Conservation (phyloP, 305 asterid genomes). For the Fraxinus sp. region DNA sequence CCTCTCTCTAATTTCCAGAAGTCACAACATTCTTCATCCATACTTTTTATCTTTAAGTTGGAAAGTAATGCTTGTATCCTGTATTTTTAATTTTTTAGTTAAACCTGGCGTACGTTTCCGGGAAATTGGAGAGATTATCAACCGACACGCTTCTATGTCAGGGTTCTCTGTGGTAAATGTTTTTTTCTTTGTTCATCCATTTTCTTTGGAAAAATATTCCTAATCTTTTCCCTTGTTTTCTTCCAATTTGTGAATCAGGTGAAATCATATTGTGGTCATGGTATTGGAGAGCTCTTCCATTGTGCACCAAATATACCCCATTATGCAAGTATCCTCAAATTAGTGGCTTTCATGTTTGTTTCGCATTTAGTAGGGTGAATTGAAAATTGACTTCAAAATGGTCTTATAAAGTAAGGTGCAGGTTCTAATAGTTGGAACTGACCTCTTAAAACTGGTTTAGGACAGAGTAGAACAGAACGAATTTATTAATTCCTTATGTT, state of each 20-base stretch:
- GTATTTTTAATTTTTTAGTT: slow-evolving; percentile 64
- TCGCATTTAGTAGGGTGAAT: neutral
- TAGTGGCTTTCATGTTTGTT: neutral
- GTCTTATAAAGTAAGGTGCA: neutral
- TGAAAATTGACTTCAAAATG: neutral
- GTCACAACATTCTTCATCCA: neutral
- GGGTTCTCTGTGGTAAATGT: slow-evolving; percentile 87
- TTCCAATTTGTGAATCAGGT: slow-evolving; percentile 44
- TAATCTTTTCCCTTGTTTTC: slow-evolving; percentile 1
- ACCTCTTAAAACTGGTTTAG: neutral
- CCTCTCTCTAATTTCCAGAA: neutral
- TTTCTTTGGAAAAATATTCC: neutral
- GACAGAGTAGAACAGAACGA: neutral
- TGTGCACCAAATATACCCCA: slow-evolving; percentile 97
- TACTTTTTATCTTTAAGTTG: neutral
- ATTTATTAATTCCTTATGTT: neutral
- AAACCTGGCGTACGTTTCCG: slow-evolving; percentile 95
- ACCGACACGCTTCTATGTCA: slow-evolving; percentile 85
- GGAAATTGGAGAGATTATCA: slow-evolving; percentile 91
- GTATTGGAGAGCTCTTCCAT: slow-evolving; percentile 95
- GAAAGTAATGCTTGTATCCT: slow-evolving; percentile 4
- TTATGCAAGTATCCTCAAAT: slow-evolving; percentile 87
- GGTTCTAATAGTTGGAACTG: neutral
- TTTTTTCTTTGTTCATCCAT: neutral
- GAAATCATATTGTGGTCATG: slow-evolving; percentile 92